Evolutionary conservation across 1,284 basidiomycete genomes (phyloP).

Genomic region (Kalmanozyma brasiliensis): DNA sequence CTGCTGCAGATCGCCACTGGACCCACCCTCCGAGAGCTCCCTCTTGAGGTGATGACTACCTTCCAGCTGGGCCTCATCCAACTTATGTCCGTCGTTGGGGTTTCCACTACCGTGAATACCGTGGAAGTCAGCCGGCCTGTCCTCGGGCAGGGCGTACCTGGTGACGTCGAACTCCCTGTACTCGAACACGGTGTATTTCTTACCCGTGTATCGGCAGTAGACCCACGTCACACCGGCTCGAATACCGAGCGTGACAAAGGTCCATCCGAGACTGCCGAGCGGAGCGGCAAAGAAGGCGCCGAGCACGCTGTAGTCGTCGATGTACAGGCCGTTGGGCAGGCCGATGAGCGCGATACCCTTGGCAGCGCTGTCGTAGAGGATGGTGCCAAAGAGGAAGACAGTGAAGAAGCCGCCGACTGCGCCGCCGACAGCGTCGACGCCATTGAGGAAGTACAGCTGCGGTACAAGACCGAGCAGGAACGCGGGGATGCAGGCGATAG

Average conservation of each 20-base stretch:
- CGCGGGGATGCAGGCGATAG: constrained; percentile 63
- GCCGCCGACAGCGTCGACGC: constrained; percentile 64
- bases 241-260: constrained; percentile 53
- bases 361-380: constrained; percentile 60
- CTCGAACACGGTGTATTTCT: constrained; percentile 50
- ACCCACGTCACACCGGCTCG: constrained; percentile 41
- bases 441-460: constrained; percentile 62
- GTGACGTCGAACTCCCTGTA: constrained; percentile 44
- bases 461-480: constrained; percentile 63
- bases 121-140: constrained; percentile 51
- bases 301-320: constrained; percentile 63
- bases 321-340: constrained; percentile 64
- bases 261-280: constrained; percentile 61
- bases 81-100: constrained; percentile 52
- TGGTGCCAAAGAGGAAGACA: constrained; percentile 65
- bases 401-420: constrained; percentile 68
- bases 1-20: not conserved
- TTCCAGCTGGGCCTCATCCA: constrained; percentile 22
- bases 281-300: constrained; percentile 67
- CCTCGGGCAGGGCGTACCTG: constrained; percentile 57
- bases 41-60: constrained; percentile 10
- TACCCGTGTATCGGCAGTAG: constrained; percentile 39
- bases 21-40: constrained; percentile 7
- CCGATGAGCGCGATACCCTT: constrained; percentile 59
- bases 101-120: constrained; percentile 54